Percentiles rank a stretch among this genome's conserved stretches.
These are phyloP conservation scores for Pseudogymnoascus sp. DNA, from an alignment of 2,329 filamentous ascomycete genomes.

Conservation along the genomic window DNA sequence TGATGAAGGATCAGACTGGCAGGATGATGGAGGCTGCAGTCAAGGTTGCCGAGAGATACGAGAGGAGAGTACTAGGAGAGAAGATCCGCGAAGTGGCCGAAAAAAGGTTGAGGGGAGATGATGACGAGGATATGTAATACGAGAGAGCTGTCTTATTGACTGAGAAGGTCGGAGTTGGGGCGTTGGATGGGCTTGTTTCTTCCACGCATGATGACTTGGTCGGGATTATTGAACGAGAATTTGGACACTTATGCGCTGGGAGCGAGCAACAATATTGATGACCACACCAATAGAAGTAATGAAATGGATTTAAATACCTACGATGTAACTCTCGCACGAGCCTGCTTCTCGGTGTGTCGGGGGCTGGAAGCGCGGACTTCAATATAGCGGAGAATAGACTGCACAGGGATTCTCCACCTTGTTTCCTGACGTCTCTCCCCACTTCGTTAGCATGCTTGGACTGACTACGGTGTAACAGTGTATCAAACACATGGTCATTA, in stretches of 20 bases:
- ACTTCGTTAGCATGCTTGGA: background rate
- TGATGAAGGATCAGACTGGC: conserved; percentile 78
- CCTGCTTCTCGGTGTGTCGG: background rate
- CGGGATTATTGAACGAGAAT: background rate
- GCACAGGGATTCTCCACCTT: background rate
- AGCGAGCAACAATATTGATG: background rate
- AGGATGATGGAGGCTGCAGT: conserved; percentile 87
- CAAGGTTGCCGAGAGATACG: conserved; percentile 83
- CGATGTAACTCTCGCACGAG: background rate
- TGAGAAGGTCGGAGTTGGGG: background rate
- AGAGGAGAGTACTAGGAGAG: conserved; percentile 68
- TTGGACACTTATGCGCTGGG: background rate
- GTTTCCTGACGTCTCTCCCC: background rate
- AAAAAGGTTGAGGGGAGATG: conserved; percentile 27
- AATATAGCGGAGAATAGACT: background rate
- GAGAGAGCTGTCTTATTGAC: background rate
- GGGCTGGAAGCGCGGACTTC: background rate
- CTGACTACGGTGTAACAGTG: background rate
- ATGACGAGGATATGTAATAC: background rate
- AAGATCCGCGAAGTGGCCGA: conserved; percentile 88
- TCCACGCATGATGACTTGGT: background rate
- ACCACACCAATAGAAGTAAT: background rate
- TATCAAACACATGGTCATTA: background rate
- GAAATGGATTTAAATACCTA: conserved; percentile 1
- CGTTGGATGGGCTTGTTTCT: background rate